Evolutionary conservation across 495 filamentous ascomycete species (phyloP), one percentile per base, ranked within the genome.

Genomic region (Letharia columbiana): DNA sequence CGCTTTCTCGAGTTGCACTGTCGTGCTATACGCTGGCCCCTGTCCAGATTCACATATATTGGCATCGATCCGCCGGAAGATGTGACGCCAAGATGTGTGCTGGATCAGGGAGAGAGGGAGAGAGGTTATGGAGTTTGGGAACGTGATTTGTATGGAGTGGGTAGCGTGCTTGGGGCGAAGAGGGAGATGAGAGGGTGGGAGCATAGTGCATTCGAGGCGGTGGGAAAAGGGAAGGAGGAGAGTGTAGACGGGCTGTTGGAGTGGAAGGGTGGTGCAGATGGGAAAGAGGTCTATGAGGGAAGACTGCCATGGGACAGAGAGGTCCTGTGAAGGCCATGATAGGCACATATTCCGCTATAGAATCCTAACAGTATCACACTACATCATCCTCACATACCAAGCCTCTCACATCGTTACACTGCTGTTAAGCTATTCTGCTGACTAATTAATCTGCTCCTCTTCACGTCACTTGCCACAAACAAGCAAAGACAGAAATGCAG

Each of bases 1-100:
- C 80, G 91, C 35, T 87, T 93, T 49, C 75, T 88, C 66, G 80
- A 88, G 33, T 78, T 82, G 20, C 91, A 95, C 74, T 84, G 87
- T 59, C 79, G 74, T 15, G 87, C 89, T 20, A 76, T 92, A n/a
- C 82, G 79, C 60, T 90, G 74, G 66, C 78, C 81, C 0, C 58
- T 73, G 18, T 67, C 77, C 1, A 69, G 71, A 3, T 78, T 86
- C 8, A 60, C 45, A 1, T 87, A 86, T 62, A 69, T 90, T 15
- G 90, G 89, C 1, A 84, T 91, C 42, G 86, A 92, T 69, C 89
- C 89, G 3, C 87, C 84, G 0, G 80, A 83, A 67, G 70, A 81
- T 17, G 75, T 85, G 28, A 81, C 79, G 42, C 73, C 83, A 20
- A 67, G 77, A 50, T 76, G 76, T 23, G 77, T 75, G 35, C 60